Conservation (phyloP, 345 rosid species). For the Rhizophora mangle region DNA sequence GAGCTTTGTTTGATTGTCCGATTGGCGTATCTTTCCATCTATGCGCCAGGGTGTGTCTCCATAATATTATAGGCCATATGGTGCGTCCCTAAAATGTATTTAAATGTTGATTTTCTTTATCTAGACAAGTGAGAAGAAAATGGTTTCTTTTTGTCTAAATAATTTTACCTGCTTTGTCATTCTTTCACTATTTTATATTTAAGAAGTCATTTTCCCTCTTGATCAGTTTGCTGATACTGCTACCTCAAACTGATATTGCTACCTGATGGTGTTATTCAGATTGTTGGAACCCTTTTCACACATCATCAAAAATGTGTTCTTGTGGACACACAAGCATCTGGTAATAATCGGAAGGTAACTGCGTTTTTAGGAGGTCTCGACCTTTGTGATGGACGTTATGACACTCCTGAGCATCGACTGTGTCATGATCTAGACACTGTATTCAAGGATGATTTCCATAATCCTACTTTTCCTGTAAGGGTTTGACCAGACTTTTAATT, state of each 20-base stretch:
- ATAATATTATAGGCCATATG: too few species aligned
- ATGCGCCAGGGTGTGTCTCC: too few species aligned
- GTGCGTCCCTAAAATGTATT: neutral
- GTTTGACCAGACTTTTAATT: slow-evolving; percentile 16
- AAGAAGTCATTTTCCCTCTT: neutral
- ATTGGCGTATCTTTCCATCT: too few species aligned
- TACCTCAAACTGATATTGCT: slow-evolving; percentile 1
- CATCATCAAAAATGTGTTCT: slow-evolving; percentile 87
- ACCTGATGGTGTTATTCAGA: slow-evolving; percentile 37
- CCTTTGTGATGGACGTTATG: slow-evolving; percentile 91
- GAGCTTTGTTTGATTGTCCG: slow-evolving; percentile 14
- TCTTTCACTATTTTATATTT: neutral
- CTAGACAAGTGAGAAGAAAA: neutral
- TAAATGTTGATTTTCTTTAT: neutral
- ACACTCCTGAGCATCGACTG: slow-evolving; percentile 80
- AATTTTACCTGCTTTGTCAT: neutral
- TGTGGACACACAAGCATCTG: slow-evolving; percentile 73
- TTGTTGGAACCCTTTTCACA: slow-evolving; percentile 83
- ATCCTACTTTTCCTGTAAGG: slow-evolving; percentile 82
- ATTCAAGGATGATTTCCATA: slow-evolving; percentile 73
- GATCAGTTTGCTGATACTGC: slow-evolving; percentile 6
- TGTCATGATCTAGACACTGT: slow-evolving; percentile 55
- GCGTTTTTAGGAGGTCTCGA: slow-evolving; percentile 89
- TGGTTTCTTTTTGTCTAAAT: neutral
- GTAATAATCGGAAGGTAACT: slow-evolving; percentile 67